These are phyloP conservation scores for Podospora bellae-mahoneyi DNA, from an alignment of 495 filamentous ascomycete species.

Conservation along the genomic window DNA sequence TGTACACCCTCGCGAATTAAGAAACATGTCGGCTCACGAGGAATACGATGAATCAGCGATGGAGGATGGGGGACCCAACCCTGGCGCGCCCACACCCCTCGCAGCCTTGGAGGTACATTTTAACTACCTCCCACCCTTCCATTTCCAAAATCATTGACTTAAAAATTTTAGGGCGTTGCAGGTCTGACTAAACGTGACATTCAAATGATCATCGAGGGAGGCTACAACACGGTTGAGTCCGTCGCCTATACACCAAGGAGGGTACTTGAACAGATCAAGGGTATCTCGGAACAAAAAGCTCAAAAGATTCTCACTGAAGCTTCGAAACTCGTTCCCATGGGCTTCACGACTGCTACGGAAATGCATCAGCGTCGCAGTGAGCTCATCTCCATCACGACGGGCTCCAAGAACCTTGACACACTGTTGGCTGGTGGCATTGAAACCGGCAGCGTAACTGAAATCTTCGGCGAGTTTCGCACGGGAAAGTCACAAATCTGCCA, in stretches of 20 bases:
- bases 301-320: slow-evolving; percentile 94
- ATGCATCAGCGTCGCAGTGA: slow-evolving; percentile 97
- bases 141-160: neutral
- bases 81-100: slow-evolving; percentile 93
- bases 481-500: slow-evolving; percentile 99
- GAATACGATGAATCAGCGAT: slow-evolving; percentile 43
- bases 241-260: slow-evolving; percentile 92
- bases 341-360: slow-evolving; percentile 98
- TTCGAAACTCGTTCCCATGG: slow-evolving; percentile 94
- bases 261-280: slow-evolving; percentile 88
- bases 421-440: slow-evolving; percentile 92
- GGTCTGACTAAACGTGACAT: slow-evolving; percentile 93
- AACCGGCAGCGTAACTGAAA: slow-evolving; percentile 96
- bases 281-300: slow-evolving; percentile 95
- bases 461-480: slow-evolving; percentile 97
- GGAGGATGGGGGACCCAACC: slow-evolving; percentile 62
- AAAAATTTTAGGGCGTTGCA: slow-evolving; percentile 59
- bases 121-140: neutral
- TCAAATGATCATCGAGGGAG: slow-evolving; percentile 85
- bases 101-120: slow-evolving; percentile 72
- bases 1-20: neutral
- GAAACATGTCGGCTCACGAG: slow-evolving; percentile 34
- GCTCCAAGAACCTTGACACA: slow-evolving; percentile 94
- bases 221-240: slow-evolving; percentile 90
- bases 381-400: slow-evolving; percentile 95